Evolutionary conservation across 75 land plant genomes (phyloP), one percentile per base, ranked within the genome.

Genomic region (Ceratopteris richardii): DNA sequence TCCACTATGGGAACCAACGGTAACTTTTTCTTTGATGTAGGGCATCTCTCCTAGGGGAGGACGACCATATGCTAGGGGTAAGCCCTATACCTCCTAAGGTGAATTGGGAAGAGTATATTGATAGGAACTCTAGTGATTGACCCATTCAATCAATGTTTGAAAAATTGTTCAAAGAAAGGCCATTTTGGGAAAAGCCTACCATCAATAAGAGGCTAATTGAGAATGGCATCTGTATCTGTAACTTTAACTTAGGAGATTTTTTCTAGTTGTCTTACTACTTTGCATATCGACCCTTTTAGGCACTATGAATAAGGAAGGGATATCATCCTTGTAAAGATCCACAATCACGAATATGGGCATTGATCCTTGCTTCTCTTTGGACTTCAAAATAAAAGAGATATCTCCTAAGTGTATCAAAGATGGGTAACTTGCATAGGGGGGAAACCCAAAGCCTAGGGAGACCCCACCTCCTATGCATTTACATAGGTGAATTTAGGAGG

Each of bases 311-410:
- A 27, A 82, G 72, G 68, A 93, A 82, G 69, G 95, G 90, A 31
- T 93, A 93, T 66, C 95, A 93, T 77, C 96, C 98, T 26, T 82
- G 98, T 18, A 85, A 66, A 33, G 87, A 88, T 75, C 79, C 90
- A 44, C 82, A 84, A 57, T 84, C 98, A 51, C 77, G 90, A 47
- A 85, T 79, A 89, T 93, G 60, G 61, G 86, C n/a, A n/a, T n/a
- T n/a, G n/a, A n/a, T n/a, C n/a, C n/a, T n/a, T n/a, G n/a, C n/a
- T n/a, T n/a, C n/a, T n/a, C n/a, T n/a, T n/a, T n/a, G n/a, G n/a
- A n/a, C n/a, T n/a, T n/a, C n/a, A n/a, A n/a, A n/a, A n/a, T n/a
- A n/a, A n/a, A n/a, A n/a, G n/a, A n/a, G n/a, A n/a, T n/a, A n/a
- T n/a, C n/a, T n/a, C n/a, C n/a, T n/a, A n/a, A n/a, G n/a, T n/a